Conservation (phyloP, 306 rosid species). For the Calophaca sinica region DNA sequence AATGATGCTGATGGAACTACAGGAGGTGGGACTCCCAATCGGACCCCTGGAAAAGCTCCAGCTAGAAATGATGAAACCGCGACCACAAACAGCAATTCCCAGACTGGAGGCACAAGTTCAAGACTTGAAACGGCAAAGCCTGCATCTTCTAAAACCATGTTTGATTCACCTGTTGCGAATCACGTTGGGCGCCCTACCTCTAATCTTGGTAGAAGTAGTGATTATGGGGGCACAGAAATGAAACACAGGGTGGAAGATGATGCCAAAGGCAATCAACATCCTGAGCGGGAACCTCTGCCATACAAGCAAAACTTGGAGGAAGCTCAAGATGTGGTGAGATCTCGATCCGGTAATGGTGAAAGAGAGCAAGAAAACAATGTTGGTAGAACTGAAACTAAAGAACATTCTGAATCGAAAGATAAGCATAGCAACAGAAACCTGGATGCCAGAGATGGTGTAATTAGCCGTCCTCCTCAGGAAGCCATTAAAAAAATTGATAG, state of each 20-base stretch:
- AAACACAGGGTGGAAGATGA: slow-evolving; percentile 69
- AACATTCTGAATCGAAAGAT: slow-evolving; percentile 67
- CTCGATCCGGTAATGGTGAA: slow-evolving; percentile 60
- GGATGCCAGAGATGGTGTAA: slow-evolving; percentile 61
- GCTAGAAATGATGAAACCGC: slow-evolving; percentile 70
- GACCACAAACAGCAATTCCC: slow-evolving; percentile 63
- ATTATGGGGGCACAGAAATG: slow-evolving; percentile 66
- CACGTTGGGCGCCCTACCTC: slow-evolving; percentile 58
- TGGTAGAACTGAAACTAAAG: slow-evolving; percentile 67
- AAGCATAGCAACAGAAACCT: slow-evolving; percentile 61
- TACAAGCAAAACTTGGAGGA: slow-evolving; percentile 60
- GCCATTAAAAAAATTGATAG: slow-evolving; percentile 81
- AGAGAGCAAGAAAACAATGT: slow-evolving; percentile 59
- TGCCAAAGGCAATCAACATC: slow-evolving; percentile 59
- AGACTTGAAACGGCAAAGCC: slow-evolving; percentile 65
- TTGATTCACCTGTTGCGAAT: slow-evolving; percentile 64
- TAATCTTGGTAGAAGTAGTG: slow-evolving; percentile 63
- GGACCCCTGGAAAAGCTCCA: slow-evolving; percentile 55
- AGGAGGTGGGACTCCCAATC: slow-evolving; percentile 61
- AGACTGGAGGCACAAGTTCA: slow-evolving; percentile 61
- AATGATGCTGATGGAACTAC: slow-evolving; percentile 77
- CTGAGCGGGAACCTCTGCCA: slow-evolving; percentile 49
- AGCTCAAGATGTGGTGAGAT: slow-evolving; percentile 55
- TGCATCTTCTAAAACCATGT: slow-evolving; percentile 57
- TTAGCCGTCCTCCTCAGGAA: slow-evolving; percentile 76